Conservation (phyloP, 1,284 basidiomycete species). For the Marasmius fiardii region DNA sequence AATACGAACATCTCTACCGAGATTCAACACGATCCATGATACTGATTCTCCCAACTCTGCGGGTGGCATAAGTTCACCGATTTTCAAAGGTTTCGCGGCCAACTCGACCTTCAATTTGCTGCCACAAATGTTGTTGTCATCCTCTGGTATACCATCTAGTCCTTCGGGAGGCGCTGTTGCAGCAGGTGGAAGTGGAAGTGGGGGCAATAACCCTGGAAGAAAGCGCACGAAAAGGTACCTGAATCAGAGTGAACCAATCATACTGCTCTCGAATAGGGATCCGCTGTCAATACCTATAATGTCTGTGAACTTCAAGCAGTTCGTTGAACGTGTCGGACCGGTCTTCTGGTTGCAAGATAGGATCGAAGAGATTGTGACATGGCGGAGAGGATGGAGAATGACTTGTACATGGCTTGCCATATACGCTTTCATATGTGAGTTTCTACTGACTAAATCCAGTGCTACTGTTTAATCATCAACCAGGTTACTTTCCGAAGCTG, state of each 20-base stretch:
- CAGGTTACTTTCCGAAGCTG: conserved; percentile 68
- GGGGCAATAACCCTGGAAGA: conserved; percentile 15
- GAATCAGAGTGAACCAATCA: conserved; percentile 9
- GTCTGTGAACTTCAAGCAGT: conserved; percentile 70
- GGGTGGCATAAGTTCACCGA: neutral
- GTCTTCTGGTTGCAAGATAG: conserved; percentile 79
- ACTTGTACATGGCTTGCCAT: conserved; percentile 64
- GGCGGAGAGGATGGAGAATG: conserved; percentile 66
- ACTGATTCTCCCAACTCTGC: neutral
- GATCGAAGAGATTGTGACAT: conserved; percentile 69
- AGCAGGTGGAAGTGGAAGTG: neutral
- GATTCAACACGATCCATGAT: neutral
- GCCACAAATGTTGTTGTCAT: conserved; percentile 16
- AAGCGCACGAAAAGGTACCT: conserved; percentile 17
- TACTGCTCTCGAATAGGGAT: conserved; percentile 48
- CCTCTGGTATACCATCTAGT: conserved; percentile 11
- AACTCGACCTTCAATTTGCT: conserved; percentile 12
- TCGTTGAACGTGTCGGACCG: conserved; percentile 62
- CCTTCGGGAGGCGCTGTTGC: neutral
- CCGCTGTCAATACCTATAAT: conserved; percentile 70
- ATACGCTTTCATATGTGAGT: conserved; percentile 70
- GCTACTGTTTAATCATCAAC: neutral
- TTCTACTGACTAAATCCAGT: neutral
- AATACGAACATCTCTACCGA: conserved; percentile 8
- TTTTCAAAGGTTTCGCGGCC: conserved; percentile 3